These are phyloP conservation scores for Anastatica hierochuntica DNA, from an alignment of 345 rosid genomes.

Conservation along the genomic window DNA sequence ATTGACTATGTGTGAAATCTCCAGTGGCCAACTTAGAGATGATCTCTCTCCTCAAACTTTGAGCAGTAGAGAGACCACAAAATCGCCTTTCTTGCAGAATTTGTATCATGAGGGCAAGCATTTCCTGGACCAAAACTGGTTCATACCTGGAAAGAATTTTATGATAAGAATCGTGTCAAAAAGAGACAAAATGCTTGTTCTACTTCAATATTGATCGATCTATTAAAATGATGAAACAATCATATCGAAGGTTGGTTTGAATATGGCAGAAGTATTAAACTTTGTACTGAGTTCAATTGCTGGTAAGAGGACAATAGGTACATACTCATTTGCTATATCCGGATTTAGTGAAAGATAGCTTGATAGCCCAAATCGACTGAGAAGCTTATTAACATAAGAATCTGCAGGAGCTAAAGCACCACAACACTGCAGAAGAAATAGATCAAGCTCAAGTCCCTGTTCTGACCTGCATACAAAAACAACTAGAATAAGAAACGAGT, in stretches of 20 bases:
- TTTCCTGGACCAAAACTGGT: conserved; percentile 70
- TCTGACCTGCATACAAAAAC: conserved; percentile 62
- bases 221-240: neutral
- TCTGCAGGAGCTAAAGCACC: conserved; percentile 93
- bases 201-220: neutral
- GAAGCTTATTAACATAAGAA: conserved; percentile 56
- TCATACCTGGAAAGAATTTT: conserved; percentile 53
- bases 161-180: conserved; percentile 10
- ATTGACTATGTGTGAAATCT: conserved; percentile 88
- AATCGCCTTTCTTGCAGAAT: conserved; percentile 85
- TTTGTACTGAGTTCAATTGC: neutral
- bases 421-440: conserved; percentile 93
- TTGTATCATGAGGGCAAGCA: conserved; percentile 81
- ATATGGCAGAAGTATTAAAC: too few relatives aligned
- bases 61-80: conserved; percentile 62
- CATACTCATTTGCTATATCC: conserved; percentile 56
- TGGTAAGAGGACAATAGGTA: conserved; percentile 7
- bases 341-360: conserved; percentile 51
- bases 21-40: conserved; percentile 76
- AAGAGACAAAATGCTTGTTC: too few relatives aligned
- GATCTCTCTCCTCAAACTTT: conserved; percentile 80
- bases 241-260: neutral
- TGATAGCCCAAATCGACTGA: conserved; percentile 72
- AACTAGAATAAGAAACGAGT: conserved; percentile 15
- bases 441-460: conserved; percentile 87